Evolutionary conservation across 2,329 filamentous ascomycete species (phyloP).

Genomic region (Penicillium capsulatum): DNA sequence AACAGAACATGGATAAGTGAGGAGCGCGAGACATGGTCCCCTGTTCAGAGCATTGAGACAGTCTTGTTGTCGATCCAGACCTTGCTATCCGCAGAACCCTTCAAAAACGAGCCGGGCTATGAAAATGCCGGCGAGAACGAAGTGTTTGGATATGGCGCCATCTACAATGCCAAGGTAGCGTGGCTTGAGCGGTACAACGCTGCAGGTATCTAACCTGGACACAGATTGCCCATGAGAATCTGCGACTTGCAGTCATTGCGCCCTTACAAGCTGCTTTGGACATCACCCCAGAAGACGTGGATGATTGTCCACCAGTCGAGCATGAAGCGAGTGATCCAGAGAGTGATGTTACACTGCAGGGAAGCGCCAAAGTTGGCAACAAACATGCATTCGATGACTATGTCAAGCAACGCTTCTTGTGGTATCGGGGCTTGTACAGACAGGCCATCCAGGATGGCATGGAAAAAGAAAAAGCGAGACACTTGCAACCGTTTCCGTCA

Average conservation of each 20-base stretch:
- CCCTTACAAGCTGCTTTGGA: constrained; percentile 75
- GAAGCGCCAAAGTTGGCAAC: no score
- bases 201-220: neutral
- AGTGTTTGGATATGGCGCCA: constrained; percentile 65
- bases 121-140: constrained; percentile 62
- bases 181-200: no score
- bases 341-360: no score
- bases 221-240: constrained; percentile 83
- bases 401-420: constrained; percentile 85
- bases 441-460: constrained; percentile 61
- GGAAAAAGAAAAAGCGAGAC: constrained; percentile 54
- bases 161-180: constrained; percentile 72
- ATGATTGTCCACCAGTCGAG: no score
- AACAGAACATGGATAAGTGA: constrained; percentile 87
- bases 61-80: constrained; percentile 94
- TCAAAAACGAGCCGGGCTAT: constrained; percentile 93
- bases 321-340: no score
- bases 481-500: constrained; percentile 61
- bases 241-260: constrained; percentile 81
- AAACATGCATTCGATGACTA: constrained; percentile 82
- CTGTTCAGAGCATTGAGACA: constrained; percentile 90
- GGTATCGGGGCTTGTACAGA: constrained; percentile 91
- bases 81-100: constrained; percentile 88
- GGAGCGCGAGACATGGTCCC: constrained; percentile 90
- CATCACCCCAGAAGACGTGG: constrained; percentile 49